phyloP scores from a whole-genome alignment of 106 monocot species.

The Dioscorea alata region DNA sequence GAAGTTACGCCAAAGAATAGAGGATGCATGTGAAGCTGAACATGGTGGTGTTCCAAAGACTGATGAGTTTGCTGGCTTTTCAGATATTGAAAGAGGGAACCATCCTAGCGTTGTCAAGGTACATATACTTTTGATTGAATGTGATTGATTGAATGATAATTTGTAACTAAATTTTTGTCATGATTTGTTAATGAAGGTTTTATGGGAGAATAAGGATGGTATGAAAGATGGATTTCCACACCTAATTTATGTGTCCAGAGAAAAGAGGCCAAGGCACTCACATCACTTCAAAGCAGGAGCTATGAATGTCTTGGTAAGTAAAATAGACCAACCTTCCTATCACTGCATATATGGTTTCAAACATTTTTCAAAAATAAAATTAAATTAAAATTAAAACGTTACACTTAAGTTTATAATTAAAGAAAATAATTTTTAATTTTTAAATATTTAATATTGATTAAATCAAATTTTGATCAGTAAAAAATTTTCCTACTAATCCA shows the following conservation, averaged over 20 bases:
- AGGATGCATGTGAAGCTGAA: constrained; percentile 1
- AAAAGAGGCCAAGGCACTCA: constrained; percentile 42
- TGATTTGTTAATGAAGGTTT: constrained; percentile 14
- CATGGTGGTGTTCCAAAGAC: neutral
- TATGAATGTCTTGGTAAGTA: constrained; percentile 57
- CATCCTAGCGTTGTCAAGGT: constrained; percentile 41
- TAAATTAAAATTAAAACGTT: no score
- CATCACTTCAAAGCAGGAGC: constrained; percentile 74
- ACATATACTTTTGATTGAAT: no score
- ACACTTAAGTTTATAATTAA: no score
- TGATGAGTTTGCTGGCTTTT: constrained; percentile 16
- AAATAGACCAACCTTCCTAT: neutral
- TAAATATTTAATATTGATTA: no score
- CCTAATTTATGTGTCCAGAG: constrained; percentile 54
- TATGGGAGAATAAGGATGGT: constrained; percentile 26
- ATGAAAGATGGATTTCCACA: constrained; percentile 25
- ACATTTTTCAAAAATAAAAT: no score
- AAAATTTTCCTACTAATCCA: no score
- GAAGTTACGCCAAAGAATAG: constrained; percentile 17
- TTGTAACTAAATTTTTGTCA: no score
- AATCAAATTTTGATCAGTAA: no score
- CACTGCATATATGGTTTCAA: no score
- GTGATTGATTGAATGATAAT: no score
- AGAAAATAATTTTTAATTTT: no score
- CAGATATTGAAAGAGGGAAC: constrained; percentile 16